Conservation (phyloP, 768 basidiomycete species). For the Coprinopsis cinerea region DNA sequence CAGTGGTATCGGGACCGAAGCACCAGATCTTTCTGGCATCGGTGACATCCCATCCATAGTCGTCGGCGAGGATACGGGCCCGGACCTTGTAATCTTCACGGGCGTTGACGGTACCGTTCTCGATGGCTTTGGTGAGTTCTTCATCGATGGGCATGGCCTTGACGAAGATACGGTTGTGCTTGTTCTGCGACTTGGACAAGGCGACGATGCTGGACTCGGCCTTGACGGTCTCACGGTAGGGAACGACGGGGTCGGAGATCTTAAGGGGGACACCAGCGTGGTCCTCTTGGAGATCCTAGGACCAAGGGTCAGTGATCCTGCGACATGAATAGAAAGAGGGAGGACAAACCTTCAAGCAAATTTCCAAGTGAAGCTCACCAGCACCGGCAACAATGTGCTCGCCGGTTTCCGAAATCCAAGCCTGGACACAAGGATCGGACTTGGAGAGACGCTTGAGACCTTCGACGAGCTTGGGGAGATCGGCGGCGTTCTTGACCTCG, state of each 20-base stretch:
- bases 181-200: constrained; percentile 99
- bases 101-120: constrained; percentile 73
- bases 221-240: constrained; percentile 96
- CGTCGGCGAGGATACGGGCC: constrained; percentile 93
- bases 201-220: constrained; percentile 94
- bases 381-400: constrained; percentile 99
- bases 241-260: constrained; percentile 96
- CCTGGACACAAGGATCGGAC: constrained; percentile 98
- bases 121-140: constrained; percentile 91
- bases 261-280: constrained; percentile 99
- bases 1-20: constrained; percentile 98
- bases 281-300: constrained; percentile 95
- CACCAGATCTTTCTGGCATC: constrained; percentile 99
- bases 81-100: constrained; percentile 98
- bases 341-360: constrained; percentile 84
- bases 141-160: constrained; percentile 93
- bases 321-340: too few species aligned
- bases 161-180: constrained; percentile 97
- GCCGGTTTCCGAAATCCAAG: constrained; percentile 86
- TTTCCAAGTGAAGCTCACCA: constrained; percentile 98
- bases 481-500: constrained; percentile 98
- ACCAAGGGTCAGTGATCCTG: constrained; percentile 6
- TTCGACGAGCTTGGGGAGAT: constrained; percentile 99
- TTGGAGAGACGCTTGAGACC: constrained; percentile 99
- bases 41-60: constrained; percentile 97